These are phyloP conservation scores for Neoboletus subvelutipes DNA, from an alignment of 768 basidiomycete species.

Conservation along the genomic window DNA sequence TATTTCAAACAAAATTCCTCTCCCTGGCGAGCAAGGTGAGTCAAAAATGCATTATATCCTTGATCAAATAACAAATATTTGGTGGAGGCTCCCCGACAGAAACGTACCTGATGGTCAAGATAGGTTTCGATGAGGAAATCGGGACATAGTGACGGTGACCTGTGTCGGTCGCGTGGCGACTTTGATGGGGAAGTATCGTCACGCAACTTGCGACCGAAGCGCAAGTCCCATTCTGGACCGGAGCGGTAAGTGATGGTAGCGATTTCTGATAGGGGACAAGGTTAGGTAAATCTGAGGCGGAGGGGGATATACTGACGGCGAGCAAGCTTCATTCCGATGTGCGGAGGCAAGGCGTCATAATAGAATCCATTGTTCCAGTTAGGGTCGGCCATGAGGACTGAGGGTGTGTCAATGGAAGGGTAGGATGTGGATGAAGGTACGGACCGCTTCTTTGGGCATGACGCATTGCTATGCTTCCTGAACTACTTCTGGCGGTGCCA, in stretches of 20 bases:
- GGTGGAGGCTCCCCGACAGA: not conserved
- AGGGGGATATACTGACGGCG: conserved; percentile 62
- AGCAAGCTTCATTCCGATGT: conserved; percentile 98
- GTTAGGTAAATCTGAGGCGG: not conserved
- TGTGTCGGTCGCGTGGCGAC: conserved; percentile 15
- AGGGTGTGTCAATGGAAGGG: conserved; percentile 2
- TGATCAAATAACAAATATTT: not conserved
- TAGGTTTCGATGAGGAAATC: conserved; percentile 99
- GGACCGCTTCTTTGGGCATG: conserved; percentile 94
- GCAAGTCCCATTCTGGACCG: conserved; percentile 97
- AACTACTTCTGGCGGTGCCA: conserved; percentile 89
- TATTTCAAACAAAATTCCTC: conserved; percentile 98
- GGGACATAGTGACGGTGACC: conserved; percentile 80
- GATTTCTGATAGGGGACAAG: conserved; percentile 62
- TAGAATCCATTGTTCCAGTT: conserved; percentile 99
- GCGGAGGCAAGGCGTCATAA: conserved; percentile 92
- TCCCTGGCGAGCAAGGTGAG: conserved; percentile 50
- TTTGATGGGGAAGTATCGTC: conserved; percentile 16
- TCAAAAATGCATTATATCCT: not conserved
- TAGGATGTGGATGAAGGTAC: not conserved
- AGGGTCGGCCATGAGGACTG: conserved; percentile 98
- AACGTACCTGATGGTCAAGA: conserved; percentile 78
- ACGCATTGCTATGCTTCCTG: conserved; percentile 92
- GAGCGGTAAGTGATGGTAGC: conserved; percentile 99
- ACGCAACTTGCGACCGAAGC: conserved; percentile 84